Conservation (phyloP, 306 rosid species). For the Prunus dulcis region DNA sequence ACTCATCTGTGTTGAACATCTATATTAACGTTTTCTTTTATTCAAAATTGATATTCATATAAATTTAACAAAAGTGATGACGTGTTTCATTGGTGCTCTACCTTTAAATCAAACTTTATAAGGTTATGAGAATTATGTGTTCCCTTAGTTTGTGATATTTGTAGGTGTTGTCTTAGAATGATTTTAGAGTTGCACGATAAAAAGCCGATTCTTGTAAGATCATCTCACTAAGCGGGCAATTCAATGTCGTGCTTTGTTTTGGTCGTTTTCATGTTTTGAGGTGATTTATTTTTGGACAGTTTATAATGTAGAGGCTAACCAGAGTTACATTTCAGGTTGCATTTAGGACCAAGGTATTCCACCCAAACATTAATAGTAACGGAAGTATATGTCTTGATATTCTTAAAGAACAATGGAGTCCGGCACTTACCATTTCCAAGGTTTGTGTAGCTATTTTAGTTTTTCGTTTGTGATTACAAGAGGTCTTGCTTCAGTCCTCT, state of each 20-base stretch:
- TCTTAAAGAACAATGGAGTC: slow-evolving; percentile 94
- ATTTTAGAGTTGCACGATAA: background rate
- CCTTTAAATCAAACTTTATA: background rate
- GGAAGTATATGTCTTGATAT: slow-evolving; percentile 91
- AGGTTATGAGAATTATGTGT: background rate
- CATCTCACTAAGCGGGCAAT: background rate
- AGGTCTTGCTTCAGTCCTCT: background rate
- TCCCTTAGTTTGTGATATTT: background rate
- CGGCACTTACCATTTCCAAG: slow-evolving; percentile 83
- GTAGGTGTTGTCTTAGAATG: background rate
- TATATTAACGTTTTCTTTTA: background rate
- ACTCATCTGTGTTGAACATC: background rate
- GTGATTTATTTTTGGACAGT: background rate
- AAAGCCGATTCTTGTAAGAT: background rate
- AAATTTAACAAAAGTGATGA: background rate
- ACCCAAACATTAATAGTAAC: slow-evolving; percentile 84
- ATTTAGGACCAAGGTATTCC: slow-evolving; percentile 92
- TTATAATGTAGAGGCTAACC: slow-evolving; percentile 2
- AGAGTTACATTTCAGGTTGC: slow-evolving; percentile 56
- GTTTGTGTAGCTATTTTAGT: slow-evolving; percentile 31
- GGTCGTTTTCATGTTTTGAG: background rate
- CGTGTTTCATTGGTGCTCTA: background rate
- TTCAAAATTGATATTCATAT: background rate
- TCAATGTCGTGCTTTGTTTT: background rate
- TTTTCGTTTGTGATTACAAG: background rate